Base-by-base conservation (phyloP, 306 rosid species). In the Trifolium dubium region DNA sequence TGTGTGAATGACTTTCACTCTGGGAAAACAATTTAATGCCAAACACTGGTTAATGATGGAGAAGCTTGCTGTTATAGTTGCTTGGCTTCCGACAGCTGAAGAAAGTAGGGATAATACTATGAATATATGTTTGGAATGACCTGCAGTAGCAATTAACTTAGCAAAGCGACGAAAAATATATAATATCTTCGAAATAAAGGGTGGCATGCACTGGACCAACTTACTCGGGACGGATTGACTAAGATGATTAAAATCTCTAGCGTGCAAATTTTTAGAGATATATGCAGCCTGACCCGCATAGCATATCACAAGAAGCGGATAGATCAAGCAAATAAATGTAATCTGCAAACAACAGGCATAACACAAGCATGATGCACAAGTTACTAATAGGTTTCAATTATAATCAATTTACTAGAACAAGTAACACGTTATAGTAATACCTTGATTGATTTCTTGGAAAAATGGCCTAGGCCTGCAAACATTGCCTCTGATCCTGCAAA, bases 1-100 rank as follows among this genome's bases (percentile, higher is more conserved):
- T 56, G 98, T 90, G 82, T 93, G 97, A 81, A 93, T 81, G 44
- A 93, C 93, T 90, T 93, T 89, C 3, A 91, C 98, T 80, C 98
- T 83, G 3, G 98, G 98, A 66, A 93, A 93, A 78, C 98, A 93
- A 72, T 89, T 88, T 6, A 93, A 83, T 54, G 98, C 92, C 41
- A 86, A 79, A 72, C 97, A 91, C 83, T 90, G 98, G 74, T 91
- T 89, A 67, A 90, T 82, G 75, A 90, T 80, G 64, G 98, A 93
- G 82, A 93, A 93, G 50, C 93, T 73, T 0, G 96, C 96, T 5
- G 96, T 89, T 84, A 93, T 90, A 55, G 97, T 83, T 72, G 98
- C 96, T 74, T 93, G 98, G 87, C 97, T 90, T 83, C 96, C 98
- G 55, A 93, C 92, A 40, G 86, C 91, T 28, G 96, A 86, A 79